Base-by-base conservation (phyloP, 495 filamentous ascomycete species). In the Penicillium ucsense region DNA sequence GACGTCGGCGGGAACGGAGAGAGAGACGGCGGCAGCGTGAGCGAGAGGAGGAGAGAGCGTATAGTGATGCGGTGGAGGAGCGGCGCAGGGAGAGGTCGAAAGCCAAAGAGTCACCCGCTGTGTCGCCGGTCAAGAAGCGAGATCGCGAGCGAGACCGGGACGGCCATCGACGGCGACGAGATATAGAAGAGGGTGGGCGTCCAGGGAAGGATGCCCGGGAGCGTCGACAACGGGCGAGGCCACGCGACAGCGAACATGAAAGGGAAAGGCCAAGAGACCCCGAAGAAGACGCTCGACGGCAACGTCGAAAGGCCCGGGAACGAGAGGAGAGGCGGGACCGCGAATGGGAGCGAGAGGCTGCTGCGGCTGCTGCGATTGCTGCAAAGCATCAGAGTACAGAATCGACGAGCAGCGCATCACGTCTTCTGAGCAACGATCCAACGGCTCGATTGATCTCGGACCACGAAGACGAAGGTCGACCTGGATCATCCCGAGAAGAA, bases 381-480 rank as follows among this genome's bases (percentile, higher is more conserved):
- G 46, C 46, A 34, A 71, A 72, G 38, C 68, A 73, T 57, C 49
- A 60, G 34, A 73, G 68, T 47, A 61, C 48, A 0, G 68, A 71
- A 31, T 72, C 69, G 33, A 58, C 65, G 9, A 66, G 60, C 43
- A 71, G 66, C 53, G 59, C 62, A 5, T 64, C 69, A 0, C 61
- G 68, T 53, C 44, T 72, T 2, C 50, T 73, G 6, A 68, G 54
- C 41, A 73, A 74, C 8, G 77, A 80, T 47, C 75, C 82, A 6
- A 60, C 87, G 48, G 82, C 82, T 10, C 73, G 75, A 54, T 58
- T 86, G 35, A 74, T 84, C 49, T 66, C 73, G n/a, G 63, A 76
- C 31, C 81, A 83, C 53, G 68, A 75, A 20, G 49, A 63, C 38
- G 55, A 62, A 29, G 61, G 64, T 32, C 50, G 45, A 8, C 27